Evolutionary conservation across 2,329 filamentous ascomycete species (phyloP), one percentile per base, ranked within the genome.

Genomic region (Zopfia rhizophila): DNA sequence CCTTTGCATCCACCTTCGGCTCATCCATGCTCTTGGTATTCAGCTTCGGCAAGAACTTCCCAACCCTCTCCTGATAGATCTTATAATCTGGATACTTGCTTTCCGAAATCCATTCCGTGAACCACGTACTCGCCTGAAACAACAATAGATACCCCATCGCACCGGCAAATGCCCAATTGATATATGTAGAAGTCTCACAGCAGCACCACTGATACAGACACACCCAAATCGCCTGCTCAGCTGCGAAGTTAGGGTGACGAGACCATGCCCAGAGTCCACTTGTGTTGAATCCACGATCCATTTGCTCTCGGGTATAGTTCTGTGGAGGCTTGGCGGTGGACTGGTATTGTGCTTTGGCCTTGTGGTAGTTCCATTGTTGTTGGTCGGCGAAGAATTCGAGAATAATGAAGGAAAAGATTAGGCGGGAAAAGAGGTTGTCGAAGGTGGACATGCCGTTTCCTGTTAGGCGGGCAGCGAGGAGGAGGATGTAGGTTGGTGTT

Each of bases 211-310:
- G 83, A 72, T 97, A 97, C 39, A 97, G 73, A 7, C 85, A 76
- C 41, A 96, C 80, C 94, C 94, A 99, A 61, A 97, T 85, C 21
- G 85, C 79, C 74, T 97, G 94, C 74, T 99, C 94, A 4, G 90
- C 90, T 4, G 89, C 85, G 66, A 97, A 99, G 72, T 99, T 99
- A 35, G 94, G 94, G 70, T 99, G 95, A 32, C 94, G 83, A 59
- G 88, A 93, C 77, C 87, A 91, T 1, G 86, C 87, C 87, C 90
- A 99, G 6, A 99, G 78, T 0, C 94, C 94, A 4, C 81, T 84
- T 7, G 90, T 88, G 55, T 89, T 81, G 74, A 99, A 99, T 29
- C 94, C 94, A 25, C 93, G 88, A 55, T 97, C 90, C 18, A 99
- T 82, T 41, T 96, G 90, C 49, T 84, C 84, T 56, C 87, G 84